Conservation (phyloP, 805 yeast genomes). For the Candida khao-thaluensis region DNA sequence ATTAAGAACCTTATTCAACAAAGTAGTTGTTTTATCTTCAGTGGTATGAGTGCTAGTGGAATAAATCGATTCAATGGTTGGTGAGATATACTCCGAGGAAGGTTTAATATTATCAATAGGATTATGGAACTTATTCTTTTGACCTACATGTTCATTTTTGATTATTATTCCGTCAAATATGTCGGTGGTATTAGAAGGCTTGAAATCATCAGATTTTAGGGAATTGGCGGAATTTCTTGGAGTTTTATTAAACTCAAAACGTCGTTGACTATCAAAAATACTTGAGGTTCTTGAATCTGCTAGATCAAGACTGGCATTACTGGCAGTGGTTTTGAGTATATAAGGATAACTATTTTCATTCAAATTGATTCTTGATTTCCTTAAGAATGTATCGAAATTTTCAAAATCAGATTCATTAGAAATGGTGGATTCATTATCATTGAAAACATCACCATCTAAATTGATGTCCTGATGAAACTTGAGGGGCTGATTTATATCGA, state of each 20-base stretch:
- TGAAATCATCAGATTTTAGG: not conserved
- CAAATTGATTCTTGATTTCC: constrained; percentile 34
- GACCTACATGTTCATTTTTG: constrained; percentile 4
- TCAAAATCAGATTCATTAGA: constrained; percentile 11
- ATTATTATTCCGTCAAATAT: constrained; percentile 7
- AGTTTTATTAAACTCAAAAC: not conserved
- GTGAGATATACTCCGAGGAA: constrained; percentile 18
- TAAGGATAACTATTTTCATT: constrained; percentile 17
- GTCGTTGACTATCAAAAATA: too few species aligned
- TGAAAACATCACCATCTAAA: constrained; percentile 5
- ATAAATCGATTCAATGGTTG: constrained; percentile 35
- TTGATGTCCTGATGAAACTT: not conserved
- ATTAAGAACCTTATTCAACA: constrained; percentile 15
- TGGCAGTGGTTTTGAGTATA: constrained; percentile 21
- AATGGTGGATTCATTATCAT: constrained; percentile 16
- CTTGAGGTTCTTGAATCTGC: not conserved
- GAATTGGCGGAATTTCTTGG: too few species aligned
- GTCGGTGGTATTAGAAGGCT: not conserved
- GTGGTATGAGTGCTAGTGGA: constrained; percentile 10
- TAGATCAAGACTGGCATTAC: constrained; percentile 14
- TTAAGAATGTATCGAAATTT: constrained; percentile 29
- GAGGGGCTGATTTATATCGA: constrained; percentile 6
- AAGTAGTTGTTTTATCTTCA: constrained; percentile 15
- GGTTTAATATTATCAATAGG: constrained; percentile 31
- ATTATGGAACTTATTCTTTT: constrained; percentile 31